Evolutionary conservation across 768 basidiomycete species (phyloP), one percentile per base, ranked within the genome.

Genomic region (Gautieria morchelliformis): DNA sequence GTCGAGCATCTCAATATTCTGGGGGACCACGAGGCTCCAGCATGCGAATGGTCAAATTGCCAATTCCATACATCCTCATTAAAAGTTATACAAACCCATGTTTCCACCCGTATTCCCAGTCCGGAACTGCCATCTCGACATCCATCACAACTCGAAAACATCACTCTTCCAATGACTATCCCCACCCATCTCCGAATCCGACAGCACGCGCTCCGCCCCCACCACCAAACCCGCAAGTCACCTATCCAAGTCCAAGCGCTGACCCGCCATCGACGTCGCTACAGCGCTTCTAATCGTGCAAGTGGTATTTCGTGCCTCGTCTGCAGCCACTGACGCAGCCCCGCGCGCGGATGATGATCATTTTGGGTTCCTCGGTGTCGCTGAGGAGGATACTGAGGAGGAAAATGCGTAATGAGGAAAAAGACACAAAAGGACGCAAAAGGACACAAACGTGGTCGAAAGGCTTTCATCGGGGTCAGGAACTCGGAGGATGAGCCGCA

Each of bases 341-440:
- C 87, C 88, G 33, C 78, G 87, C 27, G 83, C 77, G 2, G 86
- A 89, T 65, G 85, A 80, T 20, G 90, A 94, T 58, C 87, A 89
- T 61, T 95, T 93, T 68, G 93, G 93, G 0, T 90, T 95, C 68
- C 93, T 93, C 5, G 91, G 87, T 0, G 54, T 89, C 20, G 73
- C 89, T 39, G 87, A 90, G 60, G 89, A 87, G 20, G 77, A 79
- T n/a, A 86, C 82, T n/a, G 89, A 85, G 17, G 77, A 78, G 55
- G 80, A 81, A n/a, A 51, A 68, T 52, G 40, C 53, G 49, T 17
- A 61, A 58, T 50, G 59, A 53, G 24, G 59, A 60, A 12, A 60
- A 59, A 35, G 86, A 85, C n/a, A n/a, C n/a, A n/a, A n/a, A n/a
- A n/a, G n/a, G n/a, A n/a, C 59, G 71, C 67, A 53, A 87, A 91